Conservation (phyloP, 2,329 filamentous ascomycete species). For the Cladophialophora yegresii region DNA sequence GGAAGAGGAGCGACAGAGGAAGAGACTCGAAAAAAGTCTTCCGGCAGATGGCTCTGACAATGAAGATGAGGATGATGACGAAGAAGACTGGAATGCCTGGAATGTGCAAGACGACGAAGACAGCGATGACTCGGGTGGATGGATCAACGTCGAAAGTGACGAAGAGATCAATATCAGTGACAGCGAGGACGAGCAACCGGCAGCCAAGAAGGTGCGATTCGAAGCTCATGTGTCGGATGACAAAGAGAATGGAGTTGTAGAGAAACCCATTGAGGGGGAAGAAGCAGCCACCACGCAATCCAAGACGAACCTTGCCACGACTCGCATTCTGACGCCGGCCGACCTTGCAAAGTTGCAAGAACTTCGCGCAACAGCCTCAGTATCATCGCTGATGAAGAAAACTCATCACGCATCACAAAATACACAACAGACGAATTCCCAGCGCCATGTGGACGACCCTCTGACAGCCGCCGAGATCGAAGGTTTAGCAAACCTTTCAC, state of each 20-base stretch:
- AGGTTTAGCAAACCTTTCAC: slow-evolving; percentile 70
- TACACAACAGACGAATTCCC: slow-evolving; percentile 48
- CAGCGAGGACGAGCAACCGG: slow-evolving; percentile 71
- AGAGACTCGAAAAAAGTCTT: slow-evolving; percentile 68
- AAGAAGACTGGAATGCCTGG: slow-evolving; percentile 59
- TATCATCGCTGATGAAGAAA: slow-evolving; percentile 61
- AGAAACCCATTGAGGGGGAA: neutral
- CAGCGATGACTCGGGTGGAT: slow-evolving; percentile 76
- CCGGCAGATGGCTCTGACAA: slow-evolving; percentile 62
- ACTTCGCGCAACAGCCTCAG: slow-evolving; percentile 70
- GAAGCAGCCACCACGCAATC: slow-evolving; percentile 29
- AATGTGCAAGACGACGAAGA: slow-evolving; percentile 62
- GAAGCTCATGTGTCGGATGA: slow-evolving; percentile 42
- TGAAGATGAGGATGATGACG: slow-evolving; percentile 62
- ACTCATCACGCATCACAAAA: slow-evolving; percentile 50
- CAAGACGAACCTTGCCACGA: slow-evolving; percentile 77
- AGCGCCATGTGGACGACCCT: slow-evolving; percentile 78
- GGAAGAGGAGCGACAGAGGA: slow-evolving; percentile 78
- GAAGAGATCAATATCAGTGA: slow-evolving; percentile 73
- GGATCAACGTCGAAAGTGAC: slow-evolving; percentile 87
- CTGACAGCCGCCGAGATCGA: slow-evolving; percentile 91
- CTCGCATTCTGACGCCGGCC: slow-evolving; percentile 89
- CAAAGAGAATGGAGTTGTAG: slow-evolving; percentile 41
- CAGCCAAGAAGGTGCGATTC: slow-evolving; percentile 64
- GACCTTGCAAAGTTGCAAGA: slow-evolving; percentile 94